Percentiles rank a stretch among this genome's conserved stretches.
Evolutionary conservation across 805 yeast genomes (phyloP).

Genomic region (Lachancea sp.): DNA sequence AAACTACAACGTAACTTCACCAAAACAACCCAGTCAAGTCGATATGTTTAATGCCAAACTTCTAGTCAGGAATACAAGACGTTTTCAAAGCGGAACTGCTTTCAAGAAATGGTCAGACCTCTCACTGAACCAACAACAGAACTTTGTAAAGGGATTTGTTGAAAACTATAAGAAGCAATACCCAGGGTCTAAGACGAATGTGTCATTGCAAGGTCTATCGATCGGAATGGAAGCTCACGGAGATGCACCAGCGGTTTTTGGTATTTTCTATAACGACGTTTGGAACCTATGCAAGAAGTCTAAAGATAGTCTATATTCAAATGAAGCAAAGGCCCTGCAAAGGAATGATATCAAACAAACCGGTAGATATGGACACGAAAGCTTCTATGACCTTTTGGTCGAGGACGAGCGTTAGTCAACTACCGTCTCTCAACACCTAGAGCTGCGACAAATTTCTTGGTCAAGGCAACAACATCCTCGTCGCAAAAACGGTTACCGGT

Average conservation of each 20-base stretch:
- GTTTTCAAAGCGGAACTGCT: not conserved
- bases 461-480: slow-evolving; percentile 42
- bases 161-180: slow-evolving; percentile 22
- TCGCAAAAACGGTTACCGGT: slow-evolving; percentile 47
- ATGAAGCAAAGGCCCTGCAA: slow-evolving; percentile 1
- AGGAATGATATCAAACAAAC: slow-evolving; percentile 6
- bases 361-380: slow-evolving; percentile 10
- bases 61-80: not conserved
- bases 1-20: too few relatives aligned
- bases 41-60: not conserved
- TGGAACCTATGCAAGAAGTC: slow-evolving; percentile 13
- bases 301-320: slow-evolving; percentile 5
- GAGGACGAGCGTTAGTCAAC: slow-evolving; percentile 1
- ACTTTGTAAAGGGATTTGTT: slow-evolving; percentile 23
- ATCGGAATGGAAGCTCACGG: slow-evolving; percentile 18
- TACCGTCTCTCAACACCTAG: slow-evolving; percentile 21
- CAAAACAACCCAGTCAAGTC: not conserved
- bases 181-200: slow-evolving; percentile 29
- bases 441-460: slow-evolving; percentile 35
- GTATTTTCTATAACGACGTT: slow-evolving; percentile 30
- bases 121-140: slow-evolving; percentile 19
- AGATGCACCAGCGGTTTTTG: slow-evolving; percentile 30
- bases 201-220: slow-evolving; percentile 22
- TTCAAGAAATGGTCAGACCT: slow-evolving; percentile 27
- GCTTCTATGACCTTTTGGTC: slow-evolving; percentile 11